Evolutionary conservation across 2,329 filamentous ascomycete species (phyloP), one percentile per base, ranked within the genome.

Genomic region (Geosmithia putterillii): DNA sequence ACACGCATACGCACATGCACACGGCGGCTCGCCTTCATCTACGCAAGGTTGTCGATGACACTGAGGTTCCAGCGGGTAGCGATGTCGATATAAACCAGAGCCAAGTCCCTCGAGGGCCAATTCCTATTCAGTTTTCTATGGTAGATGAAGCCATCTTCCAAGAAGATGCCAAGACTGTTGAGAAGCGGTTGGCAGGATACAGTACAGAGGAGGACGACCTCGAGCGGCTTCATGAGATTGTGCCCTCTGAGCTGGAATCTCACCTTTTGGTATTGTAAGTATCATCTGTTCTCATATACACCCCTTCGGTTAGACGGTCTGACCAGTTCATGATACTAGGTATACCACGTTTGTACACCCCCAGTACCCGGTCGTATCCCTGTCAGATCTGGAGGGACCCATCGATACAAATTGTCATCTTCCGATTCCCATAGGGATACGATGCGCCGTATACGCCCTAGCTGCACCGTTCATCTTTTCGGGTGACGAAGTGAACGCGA

Each of bases 1-100:
- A 55, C 36, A 47, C 43, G 2, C 52, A 54, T 23, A 45, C n/a
- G n/a, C n/a, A 44, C 37, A 55, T 55, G 52, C 54, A n/a, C n/a
- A n/a, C n/a, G n/a, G n/a, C n/a, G n/a, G n/a, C 51, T 41, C 48
- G 51, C 1, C 45, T 55, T 4, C 41, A 55, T 42, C 52, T 47
- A 28, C 51, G 52, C 12, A 50, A 48, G 18, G 37, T 52, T 15
- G 22, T 44, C 7, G 51, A 52, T 36, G 49, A 51, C n/a, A 25
- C 42, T 9, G 42, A 45, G 25, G 37, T 45, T 10, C 34, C 51
- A 12, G 15, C 15, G 28, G 10, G 15, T 14, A 32, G 28, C 28
- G 28, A 32, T 4, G 10, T 3, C 15, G 28, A 32, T 32, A 3
- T 12, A 14, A 9, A 7, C 10, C 6, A 32, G 5, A 4, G 3